Evolutionary conservation across 2,329 filamentous ascomycete genomes (phyloP).

Genomic region (Calonectria montana): DNA sequence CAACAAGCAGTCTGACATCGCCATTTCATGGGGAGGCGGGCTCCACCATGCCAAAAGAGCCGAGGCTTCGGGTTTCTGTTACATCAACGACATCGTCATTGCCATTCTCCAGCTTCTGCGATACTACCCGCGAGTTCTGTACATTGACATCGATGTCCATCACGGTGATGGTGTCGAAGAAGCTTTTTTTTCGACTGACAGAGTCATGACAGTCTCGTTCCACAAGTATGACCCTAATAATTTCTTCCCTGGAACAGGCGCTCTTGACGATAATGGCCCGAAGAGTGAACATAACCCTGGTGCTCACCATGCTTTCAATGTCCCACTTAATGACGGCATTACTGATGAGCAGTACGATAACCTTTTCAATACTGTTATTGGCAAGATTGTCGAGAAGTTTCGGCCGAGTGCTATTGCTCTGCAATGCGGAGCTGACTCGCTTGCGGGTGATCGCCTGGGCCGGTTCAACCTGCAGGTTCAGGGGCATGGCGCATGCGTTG

Average conservation of each 20-base stretch:
- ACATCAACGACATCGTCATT: constrained; percentile 98
- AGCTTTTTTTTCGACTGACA: constrained; percentile 89
- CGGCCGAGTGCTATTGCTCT: constrained; percentile 91
- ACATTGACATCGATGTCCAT: constrained; percentile 95
- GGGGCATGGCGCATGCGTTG: constrained; percentile 91
- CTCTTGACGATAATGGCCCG: constrained; percentile 85
- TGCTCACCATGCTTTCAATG: constrained; percentile 89
- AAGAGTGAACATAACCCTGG: constrained; percentile 86
- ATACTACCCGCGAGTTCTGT: constrained; percentile 85
- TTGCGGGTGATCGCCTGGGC: constrained; percentile 92
- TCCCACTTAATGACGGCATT: constrained; percentile 90
- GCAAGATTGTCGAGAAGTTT: constrained; percentile 82
- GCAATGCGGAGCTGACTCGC: constrained; percentile 94
- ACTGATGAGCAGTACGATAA: constrained; percentile 88
- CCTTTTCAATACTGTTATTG: constrained; percentile 86
- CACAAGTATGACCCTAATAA: constrained; percentile 90
- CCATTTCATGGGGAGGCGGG: constrained; percentile 97
- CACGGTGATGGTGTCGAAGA: constrained; percentile 93
- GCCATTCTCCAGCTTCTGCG: constrained; percentile 90
- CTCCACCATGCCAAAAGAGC: constrained; percentile 96
- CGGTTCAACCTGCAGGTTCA: constrained; percentile 97
- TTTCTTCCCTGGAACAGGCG: constrained; percentile 95
- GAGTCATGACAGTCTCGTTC: constrained; percentile 93
- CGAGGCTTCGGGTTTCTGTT: constrained; percentile 96
- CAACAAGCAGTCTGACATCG: constrained; percentile 90